phyloP scores from a whole-genome alignment of 371 early-diverging fungal species.

The Rhizopus microsporus region DNA sequence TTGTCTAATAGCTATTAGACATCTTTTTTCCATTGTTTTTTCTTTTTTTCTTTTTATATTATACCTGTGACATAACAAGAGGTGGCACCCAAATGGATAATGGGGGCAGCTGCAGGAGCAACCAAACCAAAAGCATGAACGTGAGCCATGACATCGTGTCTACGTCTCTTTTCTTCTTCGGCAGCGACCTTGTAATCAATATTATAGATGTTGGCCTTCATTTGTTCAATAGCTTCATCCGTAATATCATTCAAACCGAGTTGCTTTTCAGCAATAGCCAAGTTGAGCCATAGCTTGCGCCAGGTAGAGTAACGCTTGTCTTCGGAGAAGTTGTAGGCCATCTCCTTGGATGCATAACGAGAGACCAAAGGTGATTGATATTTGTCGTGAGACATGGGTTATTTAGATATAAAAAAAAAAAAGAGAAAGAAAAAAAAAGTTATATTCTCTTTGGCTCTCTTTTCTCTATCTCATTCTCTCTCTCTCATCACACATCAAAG shows the following conservation, averaged over 20 bases:
- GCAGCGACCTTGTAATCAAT: conserved; percentile 92
- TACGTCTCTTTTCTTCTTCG: conserved; percentile 90
- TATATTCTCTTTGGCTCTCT: neutral
- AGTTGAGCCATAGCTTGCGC: conserved; percentile 93
- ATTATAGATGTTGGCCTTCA: conserved; percentile 83
- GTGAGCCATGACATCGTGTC: conserved; percentile 99
- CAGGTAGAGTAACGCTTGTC: conserved; percentile 94
- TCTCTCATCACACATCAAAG: no score
- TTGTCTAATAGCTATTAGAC: conserved; percentile 63
- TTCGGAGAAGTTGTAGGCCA: conserved; percentile 95
- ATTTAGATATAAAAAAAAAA: neutral
- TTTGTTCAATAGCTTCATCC: conserved; percentile 85
- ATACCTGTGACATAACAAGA: conserved; percentile 92
- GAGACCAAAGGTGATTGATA: conserved; percentile 94
- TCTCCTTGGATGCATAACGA: conserved; percentile 96
- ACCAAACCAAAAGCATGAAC: conserved; percentile 95
- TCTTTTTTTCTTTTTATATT: neutral
- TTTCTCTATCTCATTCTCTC: no score
- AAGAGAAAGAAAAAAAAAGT: conserved; percentile 4
- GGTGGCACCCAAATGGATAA: conserved; percentile 97
- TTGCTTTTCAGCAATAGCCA: conserved; percentile 92
- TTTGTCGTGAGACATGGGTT: conserved; percentile 57
- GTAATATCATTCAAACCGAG: conserved; percentile 88
- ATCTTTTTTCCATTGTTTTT: neutral
- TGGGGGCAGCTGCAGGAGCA: conserved; percentile 89